phyloP scores from a whole-genome alignment of 1,139 yeast genomes.

The Sugiyamaella paludigena region DNA sequence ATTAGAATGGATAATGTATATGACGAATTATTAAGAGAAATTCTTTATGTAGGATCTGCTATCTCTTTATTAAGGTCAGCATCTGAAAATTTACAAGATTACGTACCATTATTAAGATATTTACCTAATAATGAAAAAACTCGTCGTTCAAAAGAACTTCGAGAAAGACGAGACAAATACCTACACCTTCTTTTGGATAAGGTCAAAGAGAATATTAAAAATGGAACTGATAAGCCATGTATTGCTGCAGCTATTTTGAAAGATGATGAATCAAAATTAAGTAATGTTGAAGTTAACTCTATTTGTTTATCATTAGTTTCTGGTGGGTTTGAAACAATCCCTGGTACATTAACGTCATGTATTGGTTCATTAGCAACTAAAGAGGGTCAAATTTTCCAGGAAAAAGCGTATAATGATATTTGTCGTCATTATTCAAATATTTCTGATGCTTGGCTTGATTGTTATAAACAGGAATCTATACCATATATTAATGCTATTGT shows the following conservation, averaged over 20 bases:
- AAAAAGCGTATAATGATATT: constrained; percentile 43
- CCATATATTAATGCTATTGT: constrained; percentile 55
- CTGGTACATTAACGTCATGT: constrained; percentile 59
- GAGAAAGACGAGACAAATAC: constrained; percentile 52
- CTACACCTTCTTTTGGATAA: constrained; percentile 43
- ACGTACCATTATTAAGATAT: constrained; percentile 48
- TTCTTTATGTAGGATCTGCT: constrained; percentile 54
- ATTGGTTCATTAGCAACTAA: constrained; percentile 57
- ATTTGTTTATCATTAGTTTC: constrained; percentile 69
- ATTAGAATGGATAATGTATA: constrained; percentile 45
- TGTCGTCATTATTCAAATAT: constrained; percentile 37
- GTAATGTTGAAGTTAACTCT: constrained; percentile 50
- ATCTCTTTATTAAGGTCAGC: constrained; percentile 29
- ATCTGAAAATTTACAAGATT: constrained; percentile 53
- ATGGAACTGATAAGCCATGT: constrained; percentile 39
- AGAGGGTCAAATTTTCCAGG: constrained; percentile 46
- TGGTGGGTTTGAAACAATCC: constrained; percentile 73
- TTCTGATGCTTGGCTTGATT: constrained; percentile 47
- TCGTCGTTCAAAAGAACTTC: constrained; percentile 39
- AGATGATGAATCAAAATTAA: constrained; percentile 32
- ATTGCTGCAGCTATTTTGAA: constrained; percentile 47
- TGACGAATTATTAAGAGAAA: constrained; percentile 47
- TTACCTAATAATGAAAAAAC: constrained; percentile 32
- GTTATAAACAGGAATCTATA: constrained; percentile 42
- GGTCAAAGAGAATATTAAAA: constrained; percentile 31